A percentile compares a stretch with the other conserved stretches of the same genome.
These are phyloP conservation scores for Neoboletus magnificus DNA, from an alignment of 768 basidiomycete genomes.

Conservation along the genomic window DNA sequence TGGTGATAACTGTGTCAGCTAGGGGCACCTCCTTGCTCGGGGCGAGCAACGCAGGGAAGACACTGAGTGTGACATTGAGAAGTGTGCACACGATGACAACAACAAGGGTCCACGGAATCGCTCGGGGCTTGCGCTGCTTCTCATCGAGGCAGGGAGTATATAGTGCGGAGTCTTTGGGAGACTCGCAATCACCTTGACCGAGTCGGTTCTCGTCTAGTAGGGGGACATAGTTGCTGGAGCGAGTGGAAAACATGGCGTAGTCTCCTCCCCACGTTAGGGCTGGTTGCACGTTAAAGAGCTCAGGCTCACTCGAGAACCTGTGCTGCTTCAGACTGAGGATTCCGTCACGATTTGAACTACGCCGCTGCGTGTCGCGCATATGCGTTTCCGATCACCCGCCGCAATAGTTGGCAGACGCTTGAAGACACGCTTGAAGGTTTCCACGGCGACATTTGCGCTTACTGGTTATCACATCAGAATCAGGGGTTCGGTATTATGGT, in stretches of 20 bases:
- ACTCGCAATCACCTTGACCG: background rate
- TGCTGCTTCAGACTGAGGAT: too few species aligned
- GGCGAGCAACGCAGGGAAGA: background rate
- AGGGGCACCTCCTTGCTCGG: background rate
- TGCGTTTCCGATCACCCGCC: too few species aligned
- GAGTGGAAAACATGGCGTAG: conserved; percentile 1
- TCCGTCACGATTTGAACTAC: too few species aligned
- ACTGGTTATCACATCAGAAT: too few species aligned
- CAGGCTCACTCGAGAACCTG: background rate
- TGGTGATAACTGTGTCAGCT: background rate
- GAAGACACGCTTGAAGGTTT: too few species aligned
- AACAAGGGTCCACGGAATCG: conserved; percentile 7
- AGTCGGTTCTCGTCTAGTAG: background rate
- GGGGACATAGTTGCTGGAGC: conserved; percentile 1
- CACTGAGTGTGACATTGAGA: conserved; percentile 3
- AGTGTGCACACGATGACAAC: conserved; percentile 4
- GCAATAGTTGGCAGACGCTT: too few species aligned
- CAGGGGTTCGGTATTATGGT: too few species aligned
- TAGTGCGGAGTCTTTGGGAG: background rate
- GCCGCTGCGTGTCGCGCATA: too few species aligned
- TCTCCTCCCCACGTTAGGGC: background rate
- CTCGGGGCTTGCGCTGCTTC: background rate
- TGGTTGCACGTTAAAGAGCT: background rate
- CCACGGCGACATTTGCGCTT: too few species aligned
- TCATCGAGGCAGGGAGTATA: background rate